Percentiles rank a stretch among this genome's conserved stretches.
Conservation (phyloP, 768 basidiomycete genomes). For the Crucibulum laeve region DNA sequence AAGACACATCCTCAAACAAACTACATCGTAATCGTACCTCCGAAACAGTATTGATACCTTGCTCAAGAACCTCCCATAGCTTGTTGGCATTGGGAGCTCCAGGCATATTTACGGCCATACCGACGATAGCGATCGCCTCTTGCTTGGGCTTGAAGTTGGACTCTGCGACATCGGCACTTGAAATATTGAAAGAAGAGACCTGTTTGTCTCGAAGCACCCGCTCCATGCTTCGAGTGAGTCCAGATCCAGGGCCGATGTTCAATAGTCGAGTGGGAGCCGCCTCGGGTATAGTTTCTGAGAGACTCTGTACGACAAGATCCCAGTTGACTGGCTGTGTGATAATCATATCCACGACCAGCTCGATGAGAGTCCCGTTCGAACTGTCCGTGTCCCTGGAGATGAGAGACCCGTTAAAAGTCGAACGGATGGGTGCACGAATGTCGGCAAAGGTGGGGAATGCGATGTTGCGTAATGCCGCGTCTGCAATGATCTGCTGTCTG, state of each 20-base stretch:
- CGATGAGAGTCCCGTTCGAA: slow-evolving; percentile 28
- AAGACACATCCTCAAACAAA: not conserved
- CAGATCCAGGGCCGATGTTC: slow-evolving; percentile 46
- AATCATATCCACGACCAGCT: slow-evolving; percentile 47
- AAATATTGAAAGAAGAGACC: slow-evolving; percentile 15
- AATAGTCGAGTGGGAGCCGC: slow-evolving; percentile 28
- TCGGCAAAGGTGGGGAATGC: slow-evolving; percentile 45
- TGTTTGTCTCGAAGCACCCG: slow-evolving; percentile 19
- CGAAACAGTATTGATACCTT: slow-evolving; percentile 51
- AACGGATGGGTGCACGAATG: slow-evolving; percentile 40
- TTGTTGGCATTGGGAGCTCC: slow-evolving; percentile 42
- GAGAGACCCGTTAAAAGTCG: slow-evolving; percentile 36
- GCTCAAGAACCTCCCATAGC: slow-evolving; percentile 58
- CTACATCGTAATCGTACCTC: slow-evolving; percentile 38
- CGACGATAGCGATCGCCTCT: slow-evolving; percentile 63
- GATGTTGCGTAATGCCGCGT: slow-evolving; percentile 39
- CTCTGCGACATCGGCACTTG: slow-evolving; percentile 8
- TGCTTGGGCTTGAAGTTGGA: slow-evolving; percentile 7
- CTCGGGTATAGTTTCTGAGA: slow-evolving; percentile 16
- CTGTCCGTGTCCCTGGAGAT: slow-evolving; percentile 17
- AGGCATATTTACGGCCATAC: slow-evolving; percentile 61
- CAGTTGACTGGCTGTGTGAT: slow-evolving; percentile 50
- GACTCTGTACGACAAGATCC: slow-evolving; percentile 34
- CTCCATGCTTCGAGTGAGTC: slow-evolving; percentile 33
- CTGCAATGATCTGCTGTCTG: slow-evolving; percentile 37